These are phyloP conservation scores for Drosera capensis DNA, from an alignment of 148 eudicot genomes.

Conservation along the genomic window DNA sequence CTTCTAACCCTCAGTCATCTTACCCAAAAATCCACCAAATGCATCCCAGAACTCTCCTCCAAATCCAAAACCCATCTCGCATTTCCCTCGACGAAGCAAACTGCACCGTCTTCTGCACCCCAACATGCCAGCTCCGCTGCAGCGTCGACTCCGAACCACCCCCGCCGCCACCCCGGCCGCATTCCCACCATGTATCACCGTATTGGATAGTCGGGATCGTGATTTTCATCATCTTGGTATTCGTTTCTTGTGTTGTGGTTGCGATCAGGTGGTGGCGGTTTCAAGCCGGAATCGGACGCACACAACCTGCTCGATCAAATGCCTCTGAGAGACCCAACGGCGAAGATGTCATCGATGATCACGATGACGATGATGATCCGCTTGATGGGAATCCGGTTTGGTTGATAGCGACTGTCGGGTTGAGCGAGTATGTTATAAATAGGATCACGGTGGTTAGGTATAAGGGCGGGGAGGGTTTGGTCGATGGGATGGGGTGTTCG, in stretches of 20 bases:
- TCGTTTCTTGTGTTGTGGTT: too few species aligned
- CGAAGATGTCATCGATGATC: too few species aligned
- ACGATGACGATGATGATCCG: too few species aligned
- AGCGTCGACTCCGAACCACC: too few species aligned
- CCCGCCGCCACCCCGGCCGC: conserved; percentile 11
- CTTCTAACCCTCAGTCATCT: neutral
- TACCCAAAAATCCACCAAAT: neutral
- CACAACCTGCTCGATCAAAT: neutral
- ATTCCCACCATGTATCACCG: conserved; percentile 13
- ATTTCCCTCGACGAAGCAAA: too few species aligned
- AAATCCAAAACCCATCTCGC: too few species aligned
- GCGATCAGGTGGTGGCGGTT: too few species aligned
- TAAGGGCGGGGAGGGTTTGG: conserved; percentile 21
- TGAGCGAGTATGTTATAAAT: conserved; percentile 34
- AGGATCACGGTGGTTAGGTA: conserved; percentile 28
- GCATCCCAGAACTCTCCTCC: neutral
- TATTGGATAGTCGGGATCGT: conserved; percentile 14
- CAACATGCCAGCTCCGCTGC: too few species aligned
- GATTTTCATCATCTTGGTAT: conserved; percentile 14
- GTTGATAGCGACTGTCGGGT: conserved; percentile 42
- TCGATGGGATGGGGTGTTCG: conserved; percentile 39
- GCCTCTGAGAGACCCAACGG: too few species aligned
- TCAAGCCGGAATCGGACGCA: too few species aligned
- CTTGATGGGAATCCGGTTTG: conserved; percentile 44
- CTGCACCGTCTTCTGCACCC: too few species aligned